Base-by-base conservation (phyloP, 2,329 filamentous ascomycete genomes). In the Ceratocystiopsis brevicomis region DNA sequence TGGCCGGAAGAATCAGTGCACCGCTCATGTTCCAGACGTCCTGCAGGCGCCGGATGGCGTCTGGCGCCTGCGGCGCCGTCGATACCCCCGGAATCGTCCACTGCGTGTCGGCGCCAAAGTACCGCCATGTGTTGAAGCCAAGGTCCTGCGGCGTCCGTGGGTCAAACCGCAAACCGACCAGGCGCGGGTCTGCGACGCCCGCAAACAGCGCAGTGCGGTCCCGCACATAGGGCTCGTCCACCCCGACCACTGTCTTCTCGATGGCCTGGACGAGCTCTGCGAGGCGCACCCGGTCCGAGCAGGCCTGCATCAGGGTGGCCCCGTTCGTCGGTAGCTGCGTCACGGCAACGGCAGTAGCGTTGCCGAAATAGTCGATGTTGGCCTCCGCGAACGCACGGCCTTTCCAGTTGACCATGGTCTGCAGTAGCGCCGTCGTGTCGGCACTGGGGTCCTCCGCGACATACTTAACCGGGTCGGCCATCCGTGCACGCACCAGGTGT, bases 41-140 rank as follows among this genome's bases (percentile, higher is more conserved):
- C 48, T 57, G 54, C 32, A 54, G 50, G 16, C 56, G 53, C 8
- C 58, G 55, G 4, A 61, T 51, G 3, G 52, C 49, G n/a, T 57
- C 57, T 0, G 59, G 50, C 41, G 40, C 47, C 16, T 42, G 19
- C 19, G 42, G n/a, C 6, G 17, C 18, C 10, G 13, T 4, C 3
- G 15, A 12, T n/a, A 50, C 37, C 4, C 56, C 57, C 0, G 57
- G 53, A 13, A 61, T 50, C 8, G 40, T 25, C 53, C 63, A 67
- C 47, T 54, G 49, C 6, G 59, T 56, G 45, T 66, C 61, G 18
- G 58, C 61, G 1, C 63, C 64, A 48, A 66, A 61, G 44, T 59
- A 56, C 9, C 61, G 54, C 64, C 64, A 67, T 5, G 62, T 65
- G 48, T 66, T 66, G 54, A 66, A 62, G 12, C 58, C 57, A 36